Conservation (phyloP, 225 moss, liverwort and hornwort genomes). For the Pseudoscleropodium purum region DNA sequence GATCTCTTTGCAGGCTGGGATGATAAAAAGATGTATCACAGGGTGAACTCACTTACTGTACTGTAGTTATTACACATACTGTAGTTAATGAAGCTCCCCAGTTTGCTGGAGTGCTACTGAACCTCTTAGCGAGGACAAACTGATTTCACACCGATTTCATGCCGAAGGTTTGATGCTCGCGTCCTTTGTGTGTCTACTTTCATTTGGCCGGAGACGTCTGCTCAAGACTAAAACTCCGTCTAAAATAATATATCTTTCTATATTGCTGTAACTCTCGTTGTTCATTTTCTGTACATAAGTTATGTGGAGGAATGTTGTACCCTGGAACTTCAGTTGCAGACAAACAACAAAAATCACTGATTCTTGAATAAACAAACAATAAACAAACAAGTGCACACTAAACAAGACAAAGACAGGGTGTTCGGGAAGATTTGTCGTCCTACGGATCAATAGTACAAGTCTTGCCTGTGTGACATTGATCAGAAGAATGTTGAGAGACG, state of each 20-base stretch:
- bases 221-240: background rate
- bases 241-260: background rate
- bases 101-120: background rate
- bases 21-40: background rate
- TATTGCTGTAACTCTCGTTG: background rate
- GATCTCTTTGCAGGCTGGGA: background rate
- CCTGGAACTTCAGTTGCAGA: no score
- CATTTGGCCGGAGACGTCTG: background rate
- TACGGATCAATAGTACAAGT: background rate
- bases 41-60: background rate
- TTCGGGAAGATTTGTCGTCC: background rate
- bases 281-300: background rate
- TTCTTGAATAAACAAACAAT: no score
- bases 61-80: background rate
- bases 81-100: no score
- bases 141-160: background rate
- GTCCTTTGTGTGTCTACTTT: background rate
- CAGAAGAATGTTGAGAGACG: no score
- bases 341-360: no score
- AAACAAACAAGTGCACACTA: no score
- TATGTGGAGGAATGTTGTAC: background rate
- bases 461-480: background rate
- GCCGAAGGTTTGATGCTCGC: background rate
- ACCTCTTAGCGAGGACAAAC: background rate
- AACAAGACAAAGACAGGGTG: background rate